Conservation (phyloP, 1,139 yeast species). For the Yamadazyma conglobata region DNA sequence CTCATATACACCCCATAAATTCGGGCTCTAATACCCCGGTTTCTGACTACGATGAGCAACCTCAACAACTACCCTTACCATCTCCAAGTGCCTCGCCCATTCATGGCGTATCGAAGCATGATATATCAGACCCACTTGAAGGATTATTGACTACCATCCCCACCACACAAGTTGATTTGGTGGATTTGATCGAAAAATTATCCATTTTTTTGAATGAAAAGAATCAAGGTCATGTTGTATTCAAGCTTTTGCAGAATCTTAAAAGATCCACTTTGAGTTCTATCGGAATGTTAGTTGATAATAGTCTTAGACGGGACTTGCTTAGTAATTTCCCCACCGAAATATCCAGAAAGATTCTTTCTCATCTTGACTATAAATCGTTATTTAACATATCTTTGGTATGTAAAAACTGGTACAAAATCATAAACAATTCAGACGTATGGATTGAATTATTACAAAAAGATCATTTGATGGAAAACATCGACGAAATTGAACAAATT, state of each 20-base stretch:
- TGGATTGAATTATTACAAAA: slow-evolving; percentile 57
- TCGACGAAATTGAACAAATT: slow-evolving; percentile 34
- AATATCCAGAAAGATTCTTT: slow-evolving; percentile 65
- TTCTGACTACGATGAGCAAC: slow-evolving; percentile 35
- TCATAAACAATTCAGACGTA: slow-evolving; percentile 56
- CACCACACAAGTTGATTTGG: slow-evolving; percentile 37
- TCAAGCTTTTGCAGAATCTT: slow-evolving; percentile 60
- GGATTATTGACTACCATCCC: slow-evolving; percentile 26
- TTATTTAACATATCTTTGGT: slow-evolving; percentile 63
- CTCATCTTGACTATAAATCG: slow-evolving; percentile 61
- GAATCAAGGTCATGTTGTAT: slow-evolving; percentile 48
- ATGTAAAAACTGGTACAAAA: slow-evolving; percentile 63
- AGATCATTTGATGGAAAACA: slow-evolving; percentile 46
- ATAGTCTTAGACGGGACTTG: slow-evolving; percentile 69
- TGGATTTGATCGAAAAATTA: slow-evolving; percentile 33
- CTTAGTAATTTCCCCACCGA: slow-evolving; percentile 72
- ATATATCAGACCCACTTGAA: slow-evolving; percentile 15
- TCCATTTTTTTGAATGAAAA: slow-evolving; percentile 34
- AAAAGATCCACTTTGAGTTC: slow-evolving; percentile 70
- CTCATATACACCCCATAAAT: slow-evolving; percentile 24
- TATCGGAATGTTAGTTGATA: slow-evolving; percentile 54
- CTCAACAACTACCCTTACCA: slow-evolving; percentile 54
- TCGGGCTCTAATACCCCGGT: slow-evolving; percentile 35
- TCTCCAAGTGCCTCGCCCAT: slow-evolving; percentile 70
- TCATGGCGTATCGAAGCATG: slow-evolving; percentile 24